Conservation (phyloP, 345 rosid species). For the Eutrema heterophyllum region DNA sequence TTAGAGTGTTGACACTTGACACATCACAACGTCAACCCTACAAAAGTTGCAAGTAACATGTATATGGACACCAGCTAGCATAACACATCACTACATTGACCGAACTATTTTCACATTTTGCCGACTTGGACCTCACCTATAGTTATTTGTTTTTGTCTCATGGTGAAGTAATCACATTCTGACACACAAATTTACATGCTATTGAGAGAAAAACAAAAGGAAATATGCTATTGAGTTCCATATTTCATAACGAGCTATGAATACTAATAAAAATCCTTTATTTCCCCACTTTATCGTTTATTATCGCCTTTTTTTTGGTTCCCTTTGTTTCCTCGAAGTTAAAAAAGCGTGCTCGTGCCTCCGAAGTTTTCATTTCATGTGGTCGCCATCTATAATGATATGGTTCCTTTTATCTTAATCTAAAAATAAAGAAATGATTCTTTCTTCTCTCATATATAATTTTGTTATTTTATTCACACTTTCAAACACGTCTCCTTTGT, state of each 20-base stretch:
- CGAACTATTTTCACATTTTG: background rate
- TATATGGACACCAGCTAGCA: slow-evolving; percentile 3
- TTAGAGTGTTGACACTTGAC: background rate
- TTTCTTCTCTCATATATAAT: background rate
- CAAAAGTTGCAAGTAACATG: background rate
- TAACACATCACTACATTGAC: background rate
- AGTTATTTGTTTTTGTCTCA: background rate
- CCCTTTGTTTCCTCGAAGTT: background rate
- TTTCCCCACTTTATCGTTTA: background rate
- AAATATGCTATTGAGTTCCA: background rate
- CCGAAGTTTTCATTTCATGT: slow-evolving; percentile 21
- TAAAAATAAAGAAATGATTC: slow-evolving; percentile 7
- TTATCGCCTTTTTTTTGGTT: background rate
- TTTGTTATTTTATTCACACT: slow-evolving; percentile 24
- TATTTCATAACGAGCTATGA: slow-evolving; percentile 16
- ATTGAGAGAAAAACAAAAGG: background rate
- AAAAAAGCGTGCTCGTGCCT: slow-evolving; percentile 29
- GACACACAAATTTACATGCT: background rate
- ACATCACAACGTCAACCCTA: no score
- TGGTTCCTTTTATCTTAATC: background rate
- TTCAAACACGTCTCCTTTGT: slow-evolving; percentile 30
- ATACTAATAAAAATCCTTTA: background rate
- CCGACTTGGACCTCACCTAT: background rate
- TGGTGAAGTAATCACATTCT: background rate
- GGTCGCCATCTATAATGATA: slow-evolving; percentile 19